Conservation (phyloP, 352 stramenopile genomes). For the Globisporangium nagaii region DNA sequence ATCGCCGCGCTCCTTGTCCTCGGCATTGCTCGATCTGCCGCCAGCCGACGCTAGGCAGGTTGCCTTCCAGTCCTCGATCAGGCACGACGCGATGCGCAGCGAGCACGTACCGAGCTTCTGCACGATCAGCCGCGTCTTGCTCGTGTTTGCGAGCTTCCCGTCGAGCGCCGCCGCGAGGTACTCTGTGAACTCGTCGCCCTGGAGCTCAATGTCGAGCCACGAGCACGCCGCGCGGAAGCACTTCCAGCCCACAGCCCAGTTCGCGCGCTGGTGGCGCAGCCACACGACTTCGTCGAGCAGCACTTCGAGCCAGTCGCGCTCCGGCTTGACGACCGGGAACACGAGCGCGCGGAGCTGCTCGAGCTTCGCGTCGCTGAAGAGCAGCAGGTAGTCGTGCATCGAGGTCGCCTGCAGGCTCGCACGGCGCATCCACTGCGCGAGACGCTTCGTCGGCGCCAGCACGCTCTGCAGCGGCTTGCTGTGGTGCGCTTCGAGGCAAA, state of each 20-base stretch:
- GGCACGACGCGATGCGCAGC: conserved; percentile 12
- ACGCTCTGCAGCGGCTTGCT: conserved; percentile 16
- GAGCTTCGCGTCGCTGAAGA: conserved; percentile 32
- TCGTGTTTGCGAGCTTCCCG: conserved; percentile 30
- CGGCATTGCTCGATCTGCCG: background rate
- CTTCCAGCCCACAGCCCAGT: conserved; percentile 59
- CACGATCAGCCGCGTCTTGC: conserved; percentile 26
- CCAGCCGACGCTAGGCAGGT: conserved; percentile 5
- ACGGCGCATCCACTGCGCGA: conserved; percentile 18
- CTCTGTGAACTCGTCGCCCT: conserved; percentile 21
- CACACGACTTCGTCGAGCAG: conserved; percentile 29
- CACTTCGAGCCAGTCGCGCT: conserved; percentile 19
- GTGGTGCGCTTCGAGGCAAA: conserved; percentile 21
- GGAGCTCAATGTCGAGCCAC: conserved; percentile 45
- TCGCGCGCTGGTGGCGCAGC: conserved; percentile 18
- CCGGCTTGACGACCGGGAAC: background rate
- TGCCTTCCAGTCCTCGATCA: conserved; percentile 47
- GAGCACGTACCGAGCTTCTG: conserved; percentile 24
- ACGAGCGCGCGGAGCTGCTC: conserved; percentile 6
- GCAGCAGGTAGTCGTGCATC: conserved; percentile 21
- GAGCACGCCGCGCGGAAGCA: conserved; percentile 55
- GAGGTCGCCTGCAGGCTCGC: conserved; percentile 1
- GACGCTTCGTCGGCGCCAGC: conserved; percentile 5
- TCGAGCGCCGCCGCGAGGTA: conserved; percentile 60
- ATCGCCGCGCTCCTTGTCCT: background rate